Base-by-base conservation (phyloP, 257 asterid species). In the Solanum medicagineum region DNA sequence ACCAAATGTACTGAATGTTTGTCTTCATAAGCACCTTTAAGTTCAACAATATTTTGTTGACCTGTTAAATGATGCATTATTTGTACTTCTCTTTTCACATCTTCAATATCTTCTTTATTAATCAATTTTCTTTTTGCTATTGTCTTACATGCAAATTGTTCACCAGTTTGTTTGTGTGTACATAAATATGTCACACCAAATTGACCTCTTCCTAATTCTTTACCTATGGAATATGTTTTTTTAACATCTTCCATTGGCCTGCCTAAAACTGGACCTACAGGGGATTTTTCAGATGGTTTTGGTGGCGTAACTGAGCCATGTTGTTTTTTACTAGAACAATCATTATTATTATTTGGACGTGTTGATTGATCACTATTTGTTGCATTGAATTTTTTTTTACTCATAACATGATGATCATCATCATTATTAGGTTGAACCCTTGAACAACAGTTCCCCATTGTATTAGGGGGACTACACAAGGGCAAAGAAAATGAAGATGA, bases 1-100 rank as follows among this genome's bases (percentile, higher is more conserved):
- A 95, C 97, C 86, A 95, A 80, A 73, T 95, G 96, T 75, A 95
- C 98, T 4, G 95, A 91, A 60, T 95, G 96, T 90, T 95, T 95
- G 86, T 95, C 98, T 87, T 95, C 99, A 81, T 88, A 95, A 0
- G 97, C 98, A 29, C 98, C 99, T 88, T 92, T 94, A 12, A 94
- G 90, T 87, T 93, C 95, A 20, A 95, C 99, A 49, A 95, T 90
- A 68, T 95, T 95, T 6, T 90, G 85, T 85, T 95, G 99, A 1
- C 97, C 99, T 17, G 98, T 89, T 53, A 95, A 84, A 84, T 95
- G 99, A 53, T 95, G 93, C 99, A 95, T 95, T 88, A 95, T 95
- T 85, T 95, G 99, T 19, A 95, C 99, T 91, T 95, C 99, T 69
- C 98, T 74, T 47, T 97, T 84, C 9, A 95, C 99, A 36, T 95